Conservation (phyloP, 2,329 filamentous ascomycete genomes). For the Botryotinia narcissicola region DNA sequence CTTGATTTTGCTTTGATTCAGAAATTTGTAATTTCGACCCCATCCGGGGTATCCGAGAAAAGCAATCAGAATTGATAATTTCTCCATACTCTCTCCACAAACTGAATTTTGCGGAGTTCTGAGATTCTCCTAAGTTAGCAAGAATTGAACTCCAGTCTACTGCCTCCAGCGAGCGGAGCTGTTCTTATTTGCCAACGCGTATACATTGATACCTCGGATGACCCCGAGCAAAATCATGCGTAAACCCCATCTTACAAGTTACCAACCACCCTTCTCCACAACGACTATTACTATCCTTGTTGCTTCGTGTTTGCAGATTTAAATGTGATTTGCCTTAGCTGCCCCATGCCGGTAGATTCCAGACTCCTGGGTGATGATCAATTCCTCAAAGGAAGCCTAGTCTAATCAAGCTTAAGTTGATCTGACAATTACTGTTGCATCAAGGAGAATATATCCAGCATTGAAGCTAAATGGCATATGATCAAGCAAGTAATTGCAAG, state of each 20-base stretch:
- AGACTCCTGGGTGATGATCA: not conserved
- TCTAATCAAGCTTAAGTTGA: not conserved
- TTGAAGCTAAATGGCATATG: not conserved
- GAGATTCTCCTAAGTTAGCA: not conserved
- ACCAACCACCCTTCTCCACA: slow-evolving; percentile 17
- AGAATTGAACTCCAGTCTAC: not conserved
- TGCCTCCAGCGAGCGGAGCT: not conserved
- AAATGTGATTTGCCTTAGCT: not conserved
- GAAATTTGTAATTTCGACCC: not conserved
- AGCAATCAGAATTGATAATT: not conserved
- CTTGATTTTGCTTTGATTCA: not conserved
- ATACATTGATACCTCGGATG: not conserved
- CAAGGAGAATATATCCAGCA: not conserved
- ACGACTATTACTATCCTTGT: not conserved
- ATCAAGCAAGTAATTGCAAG: not conserved
- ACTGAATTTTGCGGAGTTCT: not conserved
- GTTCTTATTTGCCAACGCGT: not conserved
- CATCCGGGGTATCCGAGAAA: not conserved
- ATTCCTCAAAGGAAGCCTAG: not conserved
- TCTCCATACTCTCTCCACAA: slow-evolving; percentile 7
- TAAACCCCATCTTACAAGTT: not conserved
- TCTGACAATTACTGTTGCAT: not conserved
- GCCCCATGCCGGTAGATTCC: slow-evolving; percentile 1
- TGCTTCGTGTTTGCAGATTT: not conserved
- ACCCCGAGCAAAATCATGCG: not conserved